Percentiles rank a stretch among this genome's conserved stretches.
Evolutionary conservation across 2,329 filamentous ascomycete genomes (phyloP).

Genomic region (Aspergillus ochraceoroseus): DNA sequence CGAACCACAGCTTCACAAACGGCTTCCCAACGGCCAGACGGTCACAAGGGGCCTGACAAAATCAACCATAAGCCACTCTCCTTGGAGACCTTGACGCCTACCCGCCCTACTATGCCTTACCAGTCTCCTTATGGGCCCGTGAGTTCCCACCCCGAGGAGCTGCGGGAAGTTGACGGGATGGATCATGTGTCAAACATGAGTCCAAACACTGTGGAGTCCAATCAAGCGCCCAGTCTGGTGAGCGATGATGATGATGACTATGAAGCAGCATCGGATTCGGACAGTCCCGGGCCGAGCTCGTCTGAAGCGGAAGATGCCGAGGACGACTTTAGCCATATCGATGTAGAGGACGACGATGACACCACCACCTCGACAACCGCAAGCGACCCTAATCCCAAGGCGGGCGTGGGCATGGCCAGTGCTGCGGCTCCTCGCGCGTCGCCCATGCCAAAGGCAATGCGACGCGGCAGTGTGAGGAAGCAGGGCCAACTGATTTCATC

Average conservation of each 20-base stretch:
- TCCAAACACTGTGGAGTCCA: constrained; percentile 64
- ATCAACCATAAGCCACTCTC: constrained; percentile 37
- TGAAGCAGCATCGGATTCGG: constrained; percentile 62
- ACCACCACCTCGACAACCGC: constrained; percentile 33
- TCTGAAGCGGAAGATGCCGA: constrained; percentile 54
- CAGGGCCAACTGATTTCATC: constrained; percentile 26
- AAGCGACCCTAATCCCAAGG: constrained; percentile 35
- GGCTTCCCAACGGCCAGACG: constrained; percentile 49
- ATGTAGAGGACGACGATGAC: constrained; percentile 46
- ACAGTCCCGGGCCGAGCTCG: constrained; percentile 50
- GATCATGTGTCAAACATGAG: constrained; percentile 54
- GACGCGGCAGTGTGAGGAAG: constrained; percentile 32
- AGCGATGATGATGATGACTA: constrained; percentile 78
- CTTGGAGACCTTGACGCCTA: constrained; percentile 40
- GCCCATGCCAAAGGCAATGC: constrained; percentile 30
- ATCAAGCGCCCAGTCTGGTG: constrained; percentile 72
- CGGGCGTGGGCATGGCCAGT: constrained; percentile 30
- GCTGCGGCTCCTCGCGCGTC: constrained; percentile 26
- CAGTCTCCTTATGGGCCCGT: constrained; percentile 29
- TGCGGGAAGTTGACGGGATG: constrained; percentile 47
- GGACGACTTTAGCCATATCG: constrained; percentile 42
- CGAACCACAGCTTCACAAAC: constrained; percentile 54
- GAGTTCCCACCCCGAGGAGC: constrained; percentile 17
- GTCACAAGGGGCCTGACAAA: constrained; percentile 54
- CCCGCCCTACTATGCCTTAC: constrained; percentile 24